Conservation (phyloP, 2,329 filamentous ascomycete species). For the Ceratocystis lukuohia region DNA sequence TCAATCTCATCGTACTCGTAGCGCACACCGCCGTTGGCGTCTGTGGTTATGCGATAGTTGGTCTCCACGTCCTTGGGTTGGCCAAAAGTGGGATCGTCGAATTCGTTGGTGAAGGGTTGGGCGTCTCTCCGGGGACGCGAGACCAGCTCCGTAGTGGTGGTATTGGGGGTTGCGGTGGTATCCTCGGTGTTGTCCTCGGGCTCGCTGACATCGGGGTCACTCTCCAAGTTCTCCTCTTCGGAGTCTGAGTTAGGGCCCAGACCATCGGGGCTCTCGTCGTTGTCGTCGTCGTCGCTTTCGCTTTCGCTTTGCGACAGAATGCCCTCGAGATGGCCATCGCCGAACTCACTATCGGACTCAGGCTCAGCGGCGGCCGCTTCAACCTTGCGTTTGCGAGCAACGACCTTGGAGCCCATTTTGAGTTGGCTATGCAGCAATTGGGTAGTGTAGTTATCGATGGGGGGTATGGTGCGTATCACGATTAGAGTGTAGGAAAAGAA, state of each 20-base stretch:
- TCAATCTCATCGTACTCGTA: conserved; percentile 93
- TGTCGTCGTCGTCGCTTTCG: conserved; percentile 36
- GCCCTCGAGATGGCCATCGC: conserved; percentile 40
- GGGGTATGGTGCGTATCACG: conserved; percentile 12
- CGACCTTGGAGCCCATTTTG: conserved; percentile 12
- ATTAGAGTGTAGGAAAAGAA: neutral
- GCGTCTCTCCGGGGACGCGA: conserved; percentile 23
- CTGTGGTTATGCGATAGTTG: conserved; percentile 47
- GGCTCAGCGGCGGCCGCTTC: conserved; percentile 37
- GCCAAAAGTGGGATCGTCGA: conserved; percentile 25
- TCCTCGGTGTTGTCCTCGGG: conserved; percentile 30
- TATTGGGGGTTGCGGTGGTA: conserved; percentile 31
- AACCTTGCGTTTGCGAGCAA: conserved; percentile 50
- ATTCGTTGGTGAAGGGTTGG: conserved; percentile 24
- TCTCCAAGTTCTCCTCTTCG: conserved; percentile 33
- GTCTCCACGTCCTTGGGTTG: conserved; percentile 23
- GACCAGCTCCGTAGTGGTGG: conserved; percentile 26
- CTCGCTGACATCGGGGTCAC: conserved; percentile 27
- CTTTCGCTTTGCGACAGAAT: conserved; percentile 45
- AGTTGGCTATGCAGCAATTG: neutral
- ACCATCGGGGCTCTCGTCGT: conserved; percentile 29
- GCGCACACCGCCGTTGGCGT: conserved; percentile 80
- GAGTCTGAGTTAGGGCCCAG: conserved; percentile 21
- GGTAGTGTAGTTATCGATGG: neutral
- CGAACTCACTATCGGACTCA: conserved; percentile 49